phyloP scores from a whole-genome alignment of 2,329 filamentous ascomycete species.

The Erysiphe pulchra region DNA sequence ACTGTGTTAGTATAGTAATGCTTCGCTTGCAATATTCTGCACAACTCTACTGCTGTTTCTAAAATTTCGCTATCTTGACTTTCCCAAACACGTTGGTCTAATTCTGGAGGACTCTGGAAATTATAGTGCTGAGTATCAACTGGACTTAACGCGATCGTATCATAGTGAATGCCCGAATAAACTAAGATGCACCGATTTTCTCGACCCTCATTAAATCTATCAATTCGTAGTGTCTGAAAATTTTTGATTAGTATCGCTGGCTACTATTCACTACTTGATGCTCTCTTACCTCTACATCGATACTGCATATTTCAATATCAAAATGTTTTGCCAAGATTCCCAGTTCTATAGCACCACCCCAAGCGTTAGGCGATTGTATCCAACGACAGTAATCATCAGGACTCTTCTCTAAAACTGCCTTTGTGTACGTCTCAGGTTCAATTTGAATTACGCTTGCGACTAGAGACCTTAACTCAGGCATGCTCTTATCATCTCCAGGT shows the following conservation, averaged over 20 bases:
- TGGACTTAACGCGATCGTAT: constrained; percentile 55
- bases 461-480: constrained; percentile 49
- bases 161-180: constrained; percentile 86
- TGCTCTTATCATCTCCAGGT: constrained; percentile 29
- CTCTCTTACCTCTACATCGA: constrained; percentile 38
- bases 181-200: constrained; percentile 49
- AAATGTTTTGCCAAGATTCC: constrained; percentile 67
- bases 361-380: constrained; percentile 57
- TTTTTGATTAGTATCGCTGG: constrained; percentile 1
- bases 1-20: constrained; percentile 81
- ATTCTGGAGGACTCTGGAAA: constrained; percentile 37
- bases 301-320: constrained; percentile 59
- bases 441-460: constrained; percentile 56
- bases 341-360: constrained; percentile 83
- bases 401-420: constrained; percentile 45
- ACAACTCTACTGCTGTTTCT: constrained; percentile 36
- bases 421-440: constrained; percentile 45
- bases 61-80: constrained; percentile 39
- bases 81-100: constrained; percentile 39
- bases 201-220: constrained; percentile 52
- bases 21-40: constrained; percentile 36
- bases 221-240: constrained; percentile 30
- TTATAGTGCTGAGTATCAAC: constrained; percentile 28
- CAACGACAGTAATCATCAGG: constrained; percentile 56
- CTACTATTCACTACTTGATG: background rate